Conservation (phyloP, 495 filamentous ascomycete genomes). For the Bacidia gigantensis region DNA sequence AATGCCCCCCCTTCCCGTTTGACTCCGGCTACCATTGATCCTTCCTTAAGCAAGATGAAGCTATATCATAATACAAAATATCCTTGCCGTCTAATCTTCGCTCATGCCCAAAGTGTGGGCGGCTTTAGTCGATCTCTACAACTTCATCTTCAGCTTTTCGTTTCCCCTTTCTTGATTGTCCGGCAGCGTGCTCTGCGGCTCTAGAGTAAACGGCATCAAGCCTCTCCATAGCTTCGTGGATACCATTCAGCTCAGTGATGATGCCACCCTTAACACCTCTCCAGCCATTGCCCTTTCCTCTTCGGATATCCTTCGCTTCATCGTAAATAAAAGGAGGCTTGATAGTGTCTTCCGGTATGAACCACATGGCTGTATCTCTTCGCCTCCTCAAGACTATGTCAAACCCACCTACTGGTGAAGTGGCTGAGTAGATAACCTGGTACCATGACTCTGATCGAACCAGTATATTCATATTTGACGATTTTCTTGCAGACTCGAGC, state of each 20-base stretch:
- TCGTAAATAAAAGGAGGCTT: conserved; percentile 7
- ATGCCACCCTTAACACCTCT: conserved; percentile 34
- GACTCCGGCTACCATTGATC: background rate
- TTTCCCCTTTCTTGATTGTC: conserved; percentile 5
- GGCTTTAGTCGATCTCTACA: conserved; percentile 11
- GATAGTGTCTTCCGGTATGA: conserved; percentile 26
- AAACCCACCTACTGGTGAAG: conserved; percentile 25
- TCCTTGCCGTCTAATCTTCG: background rate
- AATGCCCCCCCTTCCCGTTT: background rate
- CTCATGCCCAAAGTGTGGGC: background rate
- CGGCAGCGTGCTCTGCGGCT: background rate
- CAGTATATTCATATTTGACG: conserved; percentile 13
- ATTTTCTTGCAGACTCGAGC: conserved; percentile 22
- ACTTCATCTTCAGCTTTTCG: conserved; percentile 12
- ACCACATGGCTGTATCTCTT: conserved; percentile 27
- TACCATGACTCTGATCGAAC: conserved; percentile 30
- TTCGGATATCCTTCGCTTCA: conserved; percentile 20
- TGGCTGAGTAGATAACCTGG: conserved; percentile 28
- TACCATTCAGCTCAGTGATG: conserved; percentile 25
- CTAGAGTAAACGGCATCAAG: conserved; percentile 13
- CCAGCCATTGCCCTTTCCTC: conserved; percentile 35
- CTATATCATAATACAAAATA: background rate
- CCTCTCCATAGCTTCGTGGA: conserved; percentile 28
- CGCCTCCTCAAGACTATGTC: conserved; percentile 23
- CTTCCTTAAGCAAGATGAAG: background rate